A percentile compares a stretch with the other conserved stretches of the same genome.
Conservation (phyloP, 257 asterid genomes). For the Marsdenia floribunda region DNA sequence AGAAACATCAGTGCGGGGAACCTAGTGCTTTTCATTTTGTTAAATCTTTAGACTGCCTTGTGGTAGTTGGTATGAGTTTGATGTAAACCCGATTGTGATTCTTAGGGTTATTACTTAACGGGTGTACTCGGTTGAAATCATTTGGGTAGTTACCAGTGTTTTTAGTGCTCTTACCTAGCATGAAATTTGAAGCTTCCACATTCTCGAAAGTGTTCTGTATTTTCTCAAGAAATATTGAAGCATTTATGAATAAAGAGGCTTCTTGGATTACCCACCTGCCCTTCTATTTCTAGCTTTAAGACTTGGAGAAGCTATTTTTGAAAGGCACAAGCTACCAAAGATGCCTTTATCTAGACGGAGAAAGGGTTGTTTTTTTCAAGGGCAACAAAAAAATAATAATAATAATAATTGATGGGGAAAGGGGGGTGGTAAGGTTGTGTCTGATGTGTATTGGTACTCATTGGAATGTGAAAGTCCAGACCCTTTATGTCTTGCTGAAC, state of each 20-base stretch:
- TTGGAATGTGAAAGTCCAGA: not conserved
- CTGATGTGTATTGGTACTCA: not conserved
- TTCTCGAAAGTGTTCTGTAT: too few species aligned
- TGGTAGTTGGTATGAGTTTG: not conserved
- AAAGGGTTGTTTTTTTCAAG: too few species aligned
- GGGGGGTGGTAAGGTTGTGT: not conserved
- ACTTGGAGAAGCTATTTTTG: not conserved
- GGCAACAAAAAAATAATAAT: too few species aligned
- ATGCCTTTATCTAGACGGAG: too few species aligned
- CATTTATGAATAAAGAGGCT: not conserved
- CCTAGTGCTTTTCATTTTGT: not conserved
- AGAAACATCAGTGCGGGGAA: not conserved
- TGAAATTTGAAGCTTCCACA: too few species aligned
- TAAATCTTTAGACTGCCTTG: not conserved
- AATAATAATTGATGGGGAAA: too few species aligned
- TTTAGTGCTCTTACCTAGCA: too few species aligned
- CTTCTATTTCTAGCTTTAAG: not conserved
- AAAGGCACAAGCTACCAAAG: not conserved
- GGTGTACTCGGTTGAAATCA: not conserved
- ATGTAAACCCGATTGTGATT: not conserved
- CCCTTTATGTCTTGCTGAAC: not conserved
- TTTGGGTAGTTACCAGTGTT: not conserved
- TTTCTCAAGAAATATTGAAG: too few species aligned
- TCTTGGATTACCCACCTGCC: not conserved
- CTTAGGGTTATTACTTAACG: not conserved